Evolutionary conservation across 2,329 filamentous ascomycete species (phyloP).

Genomic region (Sporothrix protearum): DNA sequence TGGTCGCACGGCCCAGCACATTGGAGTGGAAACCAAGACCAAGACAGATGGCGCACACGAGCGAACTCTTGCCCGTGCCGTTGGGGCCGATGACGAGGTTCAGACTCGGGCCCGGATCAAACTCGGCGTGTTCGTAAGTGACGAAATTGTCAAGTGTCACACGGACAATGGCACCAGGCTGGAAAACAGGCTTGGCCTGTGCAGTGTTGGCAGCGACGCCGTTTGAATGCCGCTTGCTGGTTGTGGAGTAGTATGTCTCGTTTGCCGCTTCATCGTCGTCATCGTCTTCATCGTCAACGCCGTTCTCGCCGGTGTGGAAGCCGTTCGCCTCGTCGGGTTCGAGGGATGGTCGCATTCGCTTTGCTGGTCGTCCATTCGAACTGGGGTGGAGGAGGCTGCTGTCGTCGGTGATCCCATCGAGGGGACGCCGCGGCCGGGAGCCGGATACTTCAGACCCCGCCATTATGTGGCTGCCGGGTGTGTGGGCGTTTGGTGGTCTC

Average conservation of each 20-base stretch:
- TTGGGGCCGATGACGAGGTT: conserved; percentile 99
- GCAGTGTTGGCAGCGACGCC: conserved; percentile 25
- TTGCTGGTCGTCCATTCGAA: conserved; percentile 34
- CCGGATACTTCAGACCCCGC: conserved; percentile 34
- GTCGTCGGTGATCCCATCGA: conserved; percentile 39
- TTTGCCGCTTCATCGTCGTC: conserved; percentile 26
- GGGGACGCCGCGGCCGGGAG: conserved; percentile 43
- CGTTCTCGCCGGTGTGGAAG: conserved; percentile 17
- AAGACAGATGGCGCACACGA: conserved; percentile 94
- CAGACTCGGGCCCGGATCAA: conserved; percentile 82
- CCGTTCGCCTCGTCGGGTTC: conserved; percentile 26
- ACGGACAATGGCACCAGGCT: conserved; percentile 82
- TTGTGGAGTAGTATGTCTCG: conserved; percentile 28
- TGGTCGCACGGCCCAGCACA: conserved; percentile 79
- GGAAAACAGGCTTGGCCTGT: conserved; percentile 40
- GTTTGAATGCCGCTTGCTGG: conserved; percentile 31
- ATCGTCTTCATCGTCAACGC: conserved; percentile 26
- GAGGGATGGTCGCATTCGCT: conserved; percentile 37
- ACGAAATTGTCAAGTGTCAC: conserved; percentile 88
- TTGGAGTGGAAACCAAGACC: conserved; percentile 81
- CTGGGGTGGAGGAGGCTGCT: conserved; percentile 25
- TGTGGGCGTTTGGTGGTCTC: background rate
- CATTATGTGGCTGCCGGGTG: conserved; percentile 45
- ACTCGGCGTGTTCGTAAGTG: conserved; percentile 89
- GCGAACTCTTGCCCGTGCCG: conserved; percentile 93